Evolutionary conservation across 805 yeast genomes (phyloP), one percentile per base, ranked within the genome.

Genomic region (Metschnikowia peoriensis): DNA sequence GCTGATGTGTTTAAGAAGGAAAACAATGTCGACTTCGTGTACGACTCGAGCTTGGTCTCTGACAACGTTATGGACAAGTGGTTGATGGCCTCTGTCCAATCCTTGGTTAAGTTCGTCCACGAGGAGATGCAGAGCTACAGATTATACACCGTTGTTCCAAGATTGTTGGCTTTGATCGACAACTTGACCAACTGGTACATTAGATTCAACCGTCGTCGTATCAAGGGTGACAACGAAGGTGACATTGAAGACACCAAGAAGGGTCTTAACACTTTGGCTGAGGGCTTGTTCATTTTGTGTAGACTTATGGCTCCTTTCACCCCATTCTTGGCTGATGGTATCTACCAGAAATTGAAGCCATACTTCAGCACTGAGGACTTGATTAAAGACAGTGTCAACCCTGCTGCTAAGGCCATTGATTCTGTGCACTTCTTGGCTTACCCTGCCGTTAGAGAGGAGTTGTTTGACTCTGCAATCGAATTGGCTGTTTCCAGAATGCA

Each of bases 301-400:
- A 85, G 97, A 69, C 96, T 97, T 46, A 93, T 94, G 97, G 98
- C 98, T 53, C 99, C 99, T 60, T 94, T 94, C 76, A 92, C 98
- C 49, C 99, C 99, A 59, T 96, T 86, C 80, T 79, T 96, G 71
- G 79, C 98, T 46, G 99, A 94, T 66, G 83, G 82, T 65, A 88
- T 94, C 62, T 94, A 92, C 75, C 86, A 83, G 67, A 84, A 82
- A 71, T 75, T 94, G 73, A 82, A 78, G 66, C 76, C 74, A 44
- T 83, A 73, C 61, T 86, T 86, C 72, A 70, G 80, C n/a, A 80
- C 77, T 15, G 85, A 80, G 40, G 81, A 81, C 28, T 77, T 88
- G 70, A 69, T 73, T 52, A 60, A 68, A 42, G 63, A 65, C 55
- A 61, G 66, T 41, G 71, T 75, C 44, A 75, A 75, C 58, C 73